Percentiles rank a stretch among this genome's conserved stretches.
phyloP scores from a whole-genome alignment of 2,329 filamentous ascomycete species.

The Xylariaceae sp. region DNA sequence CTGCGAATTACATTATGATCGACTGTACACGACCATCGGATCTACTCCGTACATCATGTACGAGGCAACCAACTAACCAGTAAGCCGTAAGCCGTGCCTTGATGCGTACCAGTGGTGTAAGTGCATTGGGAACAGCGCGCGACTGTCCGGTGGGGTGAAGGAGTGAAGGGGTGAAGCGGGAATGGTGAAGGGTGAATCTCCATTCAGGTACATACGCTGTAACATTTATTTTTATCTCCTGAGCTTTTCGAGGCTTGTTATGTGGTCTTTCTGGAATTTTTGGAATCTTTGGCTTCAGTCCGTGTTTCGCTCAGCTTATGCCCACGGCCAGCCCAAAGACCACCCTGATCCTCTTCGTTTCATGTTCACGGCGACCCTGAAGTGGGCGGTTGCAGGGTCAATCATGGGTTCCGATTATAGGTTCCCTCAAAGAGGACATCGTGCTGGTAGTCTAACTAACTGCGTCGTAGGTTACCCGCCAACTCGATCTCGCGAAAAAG shows the following conservation, averaged over 20 bases:
- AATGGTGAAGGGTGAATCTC: background rate
- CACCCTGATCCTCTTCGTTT: conserved; percentile 17
- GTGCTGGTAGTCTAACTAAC: background rate
- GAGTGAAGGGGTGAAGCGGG: background rate
- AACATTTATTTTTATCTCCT: conserved; percentile 21
- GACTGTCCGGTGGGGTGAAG: background rate
- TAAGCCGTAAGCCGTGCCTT: background rate
- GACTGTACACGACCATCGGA: background rate
- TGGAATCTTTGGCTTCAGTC: conserved; percentile 2
- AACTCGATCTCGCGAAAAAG: background rate
- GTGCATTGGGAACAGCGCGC: background rate
- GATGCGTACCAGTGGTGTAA: background rate
- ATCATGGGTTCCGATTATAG: background rate
- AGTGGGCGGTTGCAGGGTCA: conserved; percentile 5
- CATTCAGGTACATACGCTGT: conserved; percentile 8
- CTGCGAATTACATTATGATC: background rate
- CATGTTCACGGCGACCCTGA: conserved; percentile 13
- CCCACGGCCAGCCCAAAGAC: conserved; percentile 12
- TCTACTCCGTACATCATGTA: background rate
- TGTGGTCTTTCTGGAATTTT: background rate
- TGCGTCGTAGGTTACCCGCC: background rate
- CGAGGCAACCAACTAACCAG: background rate
- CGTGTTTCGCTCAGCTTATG: conserved; percentile 11
- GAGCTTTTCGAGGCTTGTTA: conserved; percentile 14
- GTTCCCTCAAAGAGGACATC: conserved; percentile 10